Conservation (phyloP, 2,329 filamentous ascomycete genomes). For the Stromatinia cepivora region DNA sequence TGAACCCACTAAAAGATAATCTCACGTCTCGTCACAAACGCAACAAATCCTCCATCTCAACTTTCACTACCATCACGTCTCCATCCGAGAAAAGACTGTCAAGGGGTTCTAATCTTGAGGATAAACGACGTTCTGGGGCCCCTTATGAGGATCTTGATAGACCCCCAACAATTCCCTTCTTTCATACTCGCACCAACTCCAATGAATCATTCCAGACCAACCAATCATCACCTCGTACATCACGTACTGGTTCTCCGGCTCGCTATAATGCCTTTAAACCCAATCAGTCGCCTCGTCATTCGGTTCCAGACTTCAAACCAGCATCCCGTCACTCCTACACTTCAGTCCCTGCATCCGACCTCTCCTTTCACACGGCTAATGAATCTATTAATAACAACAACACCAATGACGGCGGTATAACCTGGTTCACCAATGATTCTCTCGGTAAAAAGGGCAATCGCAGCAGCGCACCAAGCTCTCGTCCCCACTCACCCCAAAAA, state of each 20-base stretch:
- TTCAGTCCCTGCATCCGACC: slow-evolving; percentile 46
- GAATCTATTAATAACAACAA: neutral
- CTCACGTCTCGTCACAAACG: slow-evolving; percentile 82
- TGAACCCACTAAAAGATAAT: slow-evolving; percentile 90
- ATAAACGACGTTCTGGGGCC: slow-evolving; percentile 47
- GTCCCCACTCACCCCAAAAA: slow-evolving; percentile 36
- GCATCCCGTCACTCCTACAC: slow-evolving; percentile 54
- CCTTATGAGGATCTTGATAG: slow-evolving; percentile 49
- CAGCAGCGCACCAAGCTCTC: slow-evolving; percentile 30
- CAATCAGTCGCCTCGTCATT: slow-evolving; percentile 48
- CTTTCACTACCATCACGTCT: slow-evolving; percentile 40
- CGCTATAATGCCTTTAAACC: slow-evolving; percentile 53
- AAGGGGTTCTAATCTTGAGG: slow-evolving; percentile 43
- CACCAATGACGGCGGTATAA: slow-evolving; percentile 4
- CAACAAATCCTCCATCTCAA: slow-evolving; percentile 56
- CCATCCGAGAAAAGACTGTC: slow-evolving; percentile 60
- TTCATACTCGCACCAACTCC: slow-evolving; percentile 71
- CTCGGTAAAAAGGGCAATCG: slow-evolving; percentile 31
- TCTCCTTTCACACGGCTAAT: slow-evolving; percentile 27
- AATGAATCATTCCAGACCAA: slow-evolving; percentile 56
- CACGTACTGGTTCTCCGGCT: slow-evolving; percentile 55
- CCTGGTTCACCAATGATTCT: slow-evolving; percentile 40
- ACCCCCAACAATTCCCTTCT: slow-evolving; percentile 69
- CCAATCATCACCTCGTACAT: slow-evolving; percentile 54
- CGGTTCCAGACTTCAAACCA: slow-evolving; percentile 50